Evolutionary conservation across 2,329 filamentous ascomycete genomes (phyloP), one percentile per base, ranked within the genome.

Genomic region (Dothidotthia symphoricarpi): DNA sequence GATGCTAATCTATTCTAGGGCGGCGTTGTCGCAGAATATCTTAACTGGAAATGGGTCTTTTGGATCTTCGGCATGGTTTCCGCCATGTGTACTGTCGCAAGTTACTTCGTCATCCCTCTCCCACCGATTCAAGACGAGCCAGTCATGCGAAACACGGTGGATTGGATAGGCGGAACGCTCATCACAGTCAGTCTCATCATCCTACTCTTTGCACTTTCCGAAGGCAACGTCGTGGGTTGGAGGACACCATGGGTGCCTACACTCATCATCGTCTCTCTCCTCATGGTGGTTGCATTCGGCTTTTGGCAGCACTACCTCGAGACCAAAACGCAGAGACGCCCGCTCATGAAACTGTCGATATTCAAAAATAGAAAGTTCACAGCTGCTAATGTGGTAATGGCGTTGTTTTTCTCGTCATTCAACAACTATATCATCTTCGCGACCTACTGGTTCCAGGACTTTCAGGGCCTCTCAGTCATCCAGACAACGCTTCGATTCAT

Each of bases 181-280:
- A 74, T 86, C 47, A 86, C 83, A 0, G 58, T 72, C 1, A 80
- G 79, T 0, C 70, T 85, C 3, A 64, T 86, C 7, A 74, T 79
- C 0, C 70, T 87, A 8, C 70, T 86, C 24, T 83, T 86, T 42
- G 78, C 81, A 0, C 68, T 87, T 17, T 84, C 83, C 0, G 77
- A 86, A 55, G 83, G 83, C 14, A 85, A 85, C 47, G 78, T 83
- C 0, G 77, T 82, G 2, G 83, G 83, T 4, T 88, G 83, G 83
- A 60, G 65, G 6, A 78, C 75, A 0, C 73, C 81, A 0, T 86
- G 80, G 76, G 72, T 86, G 4, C 74, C 78, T 0, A 69, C 72
- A 2, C 64, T 85, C 12, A 77, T 85, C 24, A 76, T 79, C 3
- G 63, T 82, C 3, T 75, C 81, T 0, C 12, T 83, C 8, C 44